These are phyloP conservation scores for Vachellia pachyceras DNA, from an alignment of 306 rosid genomes.

Conservation along the genomic window DNA sequence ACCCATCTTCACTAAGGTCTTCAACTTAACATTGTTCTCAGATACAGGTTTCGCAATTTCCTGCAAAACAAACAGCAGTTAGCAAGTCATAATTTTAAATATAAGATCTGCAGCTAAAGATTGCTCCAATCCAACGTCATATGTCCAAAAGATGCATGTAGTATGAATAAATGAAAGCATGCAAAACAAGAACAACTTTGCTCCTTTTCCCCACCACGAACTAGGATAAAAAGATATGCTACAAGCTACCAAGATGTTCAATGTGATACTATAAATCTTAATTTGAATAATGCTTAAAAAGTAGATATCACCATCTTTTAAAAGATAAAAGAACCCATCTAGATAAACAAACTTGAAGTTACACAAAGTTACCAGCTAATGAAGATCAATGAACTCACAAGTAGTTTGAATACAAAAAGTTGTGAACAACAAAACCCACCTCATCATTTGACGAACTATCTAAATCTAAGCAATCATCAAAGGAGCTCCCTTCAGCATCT, in stretches of 20 bases:
- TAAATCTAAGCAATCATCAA: conserved; percentile 63
- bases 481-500: conserved; percentile 60
- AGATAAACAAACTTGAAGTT: conserved; percentile 11
- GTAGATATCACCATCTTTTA: conserved; percentile 2
- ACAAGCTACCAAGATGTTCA: conserved; percentile 13
- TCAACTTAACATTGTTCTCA: conserved; percentile 43
- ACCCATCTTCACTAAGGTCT: conserved; percentile 75
- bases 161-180: conserved; percentile 21
- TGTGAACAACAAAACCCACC: conserved; percentile 46
- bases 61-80: conserved; percentile 54
- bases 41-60: conserved; percentile 50
- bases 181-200: background rate
- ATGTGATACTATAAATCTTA: conserved; percentile 19
- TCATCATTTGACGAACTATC: conserved; percentile 66
- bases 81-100: conserved; percentile 13
- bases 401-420: conserved; percentile 19
- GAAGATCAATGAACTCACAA: conserved; percentile 16
- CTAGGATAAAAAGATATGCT: conserved; percentile 5
- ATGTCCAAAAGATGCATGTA: conserved; percentile 6
- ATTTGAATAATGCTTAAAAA: conserved; percentile 19
- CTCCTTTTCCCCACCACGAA: background rate
- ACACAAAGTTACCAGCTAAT: conserved; percentile 25
- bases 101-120: conserved; percentile 1
- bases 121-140: background rate
- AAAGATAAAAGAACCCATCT: conserved; percentile 27